Percentiles rank a stretch among this genome's conserved stretches.
Conservation (phyloP, 73 alveolate species). For the Tetrahymena borealis region DNA sequence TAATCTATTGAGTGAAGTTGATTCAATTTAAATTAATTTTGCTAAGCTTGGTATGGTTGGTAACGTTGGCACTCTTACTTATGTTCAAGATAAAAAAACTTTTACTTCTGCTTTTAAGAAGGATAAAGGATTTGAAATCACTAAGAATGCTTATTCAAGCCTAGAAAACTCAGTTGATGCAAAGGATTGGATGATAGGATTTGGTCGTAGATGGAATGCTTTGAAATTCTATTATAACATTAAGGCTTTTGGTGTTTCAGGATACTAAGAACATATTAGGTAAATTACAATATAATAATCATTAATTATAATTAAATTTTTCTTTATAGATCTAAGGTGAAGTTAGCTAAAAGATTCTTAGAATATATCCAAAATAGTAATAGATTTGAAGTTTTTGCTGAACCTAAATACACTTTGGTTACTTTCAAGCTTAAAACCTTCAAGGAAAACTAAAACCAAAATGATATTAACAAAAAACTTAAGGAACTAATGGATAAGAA, state of each 20-base stretch:
- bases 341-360: conserved; percentile 24
- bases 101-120: conserved; percentile 20
- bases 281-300: not conserved
- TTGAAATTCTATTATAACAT: conserved; percentile 24
- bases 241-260: conserved; percentile 12
- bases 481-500: conserved; percentile 11
- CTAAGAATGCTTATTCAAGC: conserved; percentile 13
- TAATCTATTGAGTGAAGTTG: conserved; percentile 8
- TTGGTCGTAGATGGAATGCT: conserved; percentile 36
- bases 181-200: conserved; percentile 42
- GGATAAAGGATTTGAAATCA: conserved; percentile 11
- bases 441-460: not conserved
- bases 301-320: not conserved
- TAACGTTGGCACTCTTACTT: conserved; percentile 18
- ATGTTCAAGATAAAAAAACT: conserved; percentile 14
- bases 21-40: conserved; percentile 28
- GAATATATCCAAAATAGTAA: not conserved
- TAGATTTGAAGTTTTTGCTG: conserved; percentile 14
- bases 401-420: conserved; percentile 8
- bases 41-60: conserved; percentile 39
- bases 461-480: conserved; percentile 14
- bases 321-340: not conserved
- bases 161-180: conserved; percentile 24
- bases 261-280: conserved; percentile 16
- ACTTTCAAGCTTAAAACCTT: conserved; percentile 7